Evolutionary conservation across 78 protist genomes (phyloP), one percentile per base, ranked within the genome.

Genomic region (Cavenderia fasciculata): DNA sequence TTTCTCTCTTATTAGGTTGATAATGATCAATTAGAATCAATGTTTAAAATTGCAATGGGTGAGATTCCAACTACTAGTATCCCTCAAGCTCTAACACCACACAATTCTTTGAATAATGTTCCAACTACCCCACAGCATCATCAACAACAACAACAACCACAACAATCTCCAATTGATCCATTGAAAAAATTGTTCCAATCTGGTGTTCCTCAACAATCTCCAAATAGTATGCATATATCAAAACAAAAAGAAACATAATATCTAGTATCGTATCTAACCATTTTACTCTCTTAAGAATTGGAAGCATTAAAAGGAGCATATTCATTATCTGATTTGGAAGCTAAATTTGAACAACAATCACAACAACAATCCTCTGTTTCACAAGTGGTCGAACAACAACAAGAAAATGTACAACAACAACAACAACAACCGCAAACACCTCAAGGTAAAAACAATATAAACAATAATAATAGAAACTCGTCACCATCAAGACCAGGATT

Each of bases 31-130:
- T 44, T 75, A 36, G 88, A 79, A 66, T 79, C 88, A 66, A 73
- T 79, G 34, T 79, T 79, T 29, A 79, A 79, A n/a, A 79, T 79
- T 38, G 88, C 85, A 59, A 75, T 79, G 69, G 88, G 75, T 40
- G 86, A 75, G 3, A 63, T n/a, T 21, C 72, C 72, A 63, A 43
- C 72, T 19, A 16, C 72, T 34, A 19, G 43, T 63, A 8, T 2
- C 4, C 38, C 27, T n/a, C 54, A 40, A 40, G 38, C 72, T n/a
- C 72, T 4, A 40, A 43, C 33, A 27, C 47, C 14, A 40, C 47
- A 27, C 18, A 18, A 52, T 52, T 25, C 14, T 52, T 25, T 21
- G n/a, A 12, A 52, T 21, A 12, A 49, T n/a, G 21, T 16, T 16
- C 38, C 10, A 10, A 44, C 49, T 44, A 6, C 49, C 6, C 38